Conservation (phyloP, 179 eudicot genomes). For the Silene noctiflora region DNA sequence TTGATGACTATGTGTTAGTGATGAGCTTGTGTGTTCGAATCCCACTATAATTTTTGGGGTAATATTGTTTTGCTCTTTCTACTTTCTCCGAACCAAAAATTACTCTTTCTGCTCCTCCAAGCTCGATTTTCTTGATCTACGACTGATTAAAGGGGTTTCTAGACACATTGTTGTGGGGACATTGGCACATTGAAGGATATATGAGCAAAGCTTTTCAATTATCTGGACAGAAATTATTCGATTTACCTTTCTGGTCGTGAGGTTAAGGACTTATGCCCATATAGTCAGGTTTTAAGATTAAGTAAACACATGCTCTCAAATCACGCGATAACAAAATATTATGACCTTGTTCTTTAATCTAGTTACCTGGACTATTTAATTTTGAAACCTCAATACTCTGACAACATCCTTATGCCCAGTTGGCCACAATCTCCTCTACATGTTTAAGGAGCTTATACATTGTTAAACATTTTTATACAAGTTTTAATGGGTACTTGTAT, state of each 20-base stretch:
- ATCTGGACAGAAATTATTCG: not conserved
- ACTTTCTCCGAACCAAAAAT: not conserved
- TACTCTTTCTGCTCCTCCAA: not conserved
- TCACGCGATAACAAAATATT: not conserved
- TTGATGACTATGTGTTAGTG: constrained; percentile 88
- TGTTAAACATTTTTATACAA: not conserved
- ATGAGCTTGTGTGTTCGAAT: constrained; percentile 85
- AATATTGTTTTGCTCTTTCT: not conserved
- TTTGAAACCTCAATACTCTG: not conserved
- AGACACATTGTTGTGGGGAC: not conserved
- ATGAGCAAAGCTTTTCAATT: not conserved
- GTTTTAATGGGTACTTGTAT: not conserved
- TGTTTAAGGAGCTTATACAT: not conserved
- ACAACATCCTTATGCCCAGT: not conserved
- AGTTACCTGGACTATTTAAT: not conserved
- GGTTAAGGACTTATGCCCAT: not conserved
- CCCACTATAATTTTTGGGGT: constrained; percentile 48
- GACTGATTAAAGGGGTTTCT: not conserved
- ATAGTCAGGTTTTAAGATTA: not conserved
- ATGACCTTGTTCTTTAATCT: not conserved
- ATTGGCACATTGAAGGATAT: not conserved
- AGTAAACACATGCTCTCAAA: not conserved
- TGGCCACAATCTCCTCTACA: too few species aligned
- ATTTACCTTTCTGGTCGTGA: not conserved
- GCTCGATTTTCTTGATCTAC: not conserved